Conservation (phyloP, 2,329 filamentous ascomycete species). For the Arthroderma sp. region DNA sequence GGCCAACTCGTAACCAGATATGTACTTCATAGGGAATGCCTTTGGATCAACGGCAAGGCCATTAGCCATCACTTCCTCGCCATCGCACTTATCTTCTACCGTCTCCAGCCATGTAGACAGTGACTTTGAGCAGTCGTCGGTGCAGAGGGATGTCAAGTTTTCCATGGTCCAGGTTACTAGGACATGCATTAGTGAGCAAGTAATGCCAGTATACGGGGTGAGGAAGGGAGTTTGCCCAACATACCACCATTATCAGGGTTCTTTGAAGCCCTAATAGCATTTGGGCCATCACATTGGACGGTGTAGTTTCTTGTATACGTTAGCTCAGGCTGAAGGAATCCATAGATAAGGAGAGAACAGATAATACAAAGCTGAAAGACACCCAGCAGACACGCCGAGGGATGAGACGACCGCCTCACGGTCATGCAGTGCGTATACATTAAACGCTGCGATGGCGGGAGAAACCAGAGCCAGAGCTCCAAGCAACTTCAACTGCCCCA, state of each 20-base stretch:
- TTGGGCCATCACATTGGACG: slow-evolving; percentile 13
- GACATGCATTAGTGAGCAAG: slow-evolving; percentile 1
- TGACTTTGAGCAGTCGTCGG: slow-evolving; percentile 10
- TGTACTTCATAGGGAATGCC: slow-evolving; percentile 14
- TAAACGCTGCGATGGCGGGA: slow-evolving; percentile 11
- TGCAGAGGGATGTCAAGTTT: slow-evolving; percentile 14
- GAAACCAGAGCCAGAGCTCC: slow-evolving; percentile 6
- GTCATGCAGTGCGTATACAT: slow-evolving; percentile 14
- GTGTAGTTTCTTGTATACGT: slow-evolving; percentile 13
- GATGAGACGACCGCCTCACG: slow-evolving; percentile 9
- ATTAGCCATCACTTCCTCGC: slow-evolving; percentile 10
- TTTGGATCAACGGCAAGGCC: slow-evolving; percentile 13
- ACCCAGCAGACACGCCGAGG: slow-evolving; percentile 12
- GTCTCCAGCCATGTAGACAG: slow-evolving; percentile 13
- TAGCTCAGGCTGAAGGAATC: not conserved
- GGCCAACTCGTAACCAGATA: slow-evolving; percentile 13
- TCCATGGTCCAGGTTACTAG: slow-evolving; percentile 13
- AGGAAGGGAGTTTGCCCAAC: not conserved
- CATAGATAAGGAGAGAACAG: not conserved
- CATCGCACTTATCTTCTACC: slow-evolving; percentile 12
- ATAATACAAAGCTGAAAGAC: slow-evolving; percentile 14
- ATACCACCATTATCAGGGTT: slow-evolving; percentile 14
- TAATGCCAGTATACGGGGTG: not conserved
- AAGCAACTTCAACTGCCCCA: not conserved
- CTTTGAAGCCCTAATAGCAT: slow-evolving; percentile 13